Evolutionary conservation across 331 rosid genomes (phyloP).

Genomic region (Saraca asoca): DNA sequence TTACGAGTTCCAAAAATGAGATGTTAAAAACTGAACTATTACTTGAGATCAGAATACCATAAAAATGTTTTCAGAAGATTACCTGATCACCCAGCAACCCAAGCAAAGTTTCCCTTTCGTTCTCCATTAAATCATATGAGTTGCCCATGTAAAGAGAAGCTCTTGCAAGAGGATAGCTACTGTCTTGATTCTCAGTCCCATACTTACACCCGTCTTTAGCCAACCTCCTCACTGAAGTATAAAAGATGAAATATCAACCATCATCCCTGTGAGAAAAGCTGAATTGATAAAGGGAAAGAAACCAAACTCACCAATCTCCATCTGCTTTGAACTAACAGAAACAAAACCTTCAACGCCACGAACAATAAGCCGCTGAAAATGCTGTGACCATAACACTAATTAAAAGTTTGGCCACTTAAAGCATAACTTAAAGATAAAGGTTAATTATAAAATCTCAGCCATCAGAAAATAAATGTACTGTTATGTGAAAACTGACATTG

Average conservation of each 20-base stretch:
- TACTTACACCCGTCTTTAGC: slow-evolving; percentile 80
- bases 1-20: slow-evolving; percentile 17
- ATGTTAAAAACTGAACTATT: slow-evolving; percentile 10
- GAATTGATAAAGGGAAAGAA: slow-evolving; percentile 28
- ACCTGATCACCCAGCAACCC: slow-evolving; percentile 73
- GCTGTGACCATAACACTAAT: slow-evolving; percentile 48
- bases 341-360: slow-evolving; percentile 77
- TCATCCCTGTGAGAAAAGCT: slow-evolving; percentile 33
- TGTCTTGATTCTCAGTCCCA: slow-evolving; percentile 59
- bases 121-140: slow-evolving; percentile 61
- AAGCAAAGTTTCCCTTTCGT: slow-evolving; percentile 63
- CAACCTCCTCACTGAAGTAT: slow-evolving; percentile 64
- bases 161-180: slow-evolving; percentile 51
- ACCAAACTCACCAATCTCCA: slow-evolving; percentile 67
- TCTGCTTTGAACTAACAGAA: slow-evolving; percentile 76
- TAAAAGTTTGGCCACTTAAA: slow-evolving; percentile 30
- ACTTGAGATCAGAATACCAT: slow-evolving; percentile 6
- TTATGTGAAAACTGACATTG: not conserved
- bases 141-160: slow-evolving; percentile 66
- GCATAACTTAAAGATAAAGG: not conserved
- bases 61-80: slow-evolving; percentile 42
- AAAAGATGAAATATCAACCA: slow-evolving; percentile 32
- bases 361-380: slow-evolving; percentile 83
- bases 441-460: not conserved
- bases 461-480: slow-evolving; percentile 1